These are phyloP conservation scores for Lactarius evosmus DNA, from an alignment of 768 basidiomycete genomes.

Conservation along the genomic window DNA sequence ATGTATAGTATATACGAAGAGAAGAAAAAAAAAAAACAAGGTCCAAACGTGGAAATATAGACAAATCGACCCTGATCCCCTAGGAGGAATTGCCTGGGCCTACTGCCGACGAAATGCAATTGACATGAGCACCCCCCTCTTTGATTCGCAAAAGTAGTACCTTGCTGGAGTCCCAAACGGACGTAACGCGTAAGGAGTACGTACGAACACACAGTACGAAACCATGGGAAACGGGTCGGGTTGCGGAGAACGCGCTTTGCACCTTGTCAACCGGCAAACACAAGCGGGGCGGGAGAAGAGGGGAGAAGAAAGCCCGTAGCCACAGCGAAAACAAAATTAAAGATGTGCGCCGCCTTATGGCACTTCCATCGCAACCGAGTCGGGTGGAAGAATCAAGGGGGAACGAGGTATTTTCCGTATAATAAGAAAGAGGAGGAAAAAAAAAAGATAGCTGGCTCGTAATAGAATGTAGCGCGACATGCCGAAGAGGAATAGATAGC, in stretches of 20 bases:
- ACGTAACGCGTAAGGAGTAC: neutral
- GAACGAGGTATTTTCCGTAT: conserved; percentile 7
- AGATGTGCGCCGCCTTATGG: conserved; percentile 1
- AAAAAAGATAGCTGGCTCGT: neutral
- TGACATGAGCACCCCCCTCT: neutral
- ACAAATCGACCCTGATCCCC: too few relatives aligned
- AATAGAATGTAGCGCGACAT: conserved; percentile 5
- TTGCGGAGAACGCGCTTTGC: neutral
- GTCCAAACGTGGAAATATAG: too few relatives aligned
- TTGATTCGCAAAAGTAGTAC: neutral
- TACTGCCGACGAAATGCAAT: too few relatives aligned
- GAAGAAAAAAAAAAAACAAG: too few relatives aligned
- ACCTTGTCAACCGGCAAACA: conserved; percentile 3
- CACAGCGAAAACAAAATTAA: neutral
- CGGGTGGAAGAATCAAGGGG: neutral
- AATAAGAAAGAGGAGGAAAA: neutral
- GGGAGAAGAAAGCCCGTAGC: neutral
- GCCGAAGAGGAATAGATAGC: conserved; percentile 5
- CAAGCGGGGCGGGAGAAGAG: conserved; percentile 1
- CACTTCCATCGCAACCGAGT: neutral
- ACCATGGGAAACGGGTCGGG: neutral
- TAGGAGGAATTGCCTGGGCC: too few relatives aligned
- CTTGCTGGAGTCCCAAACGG: neutral
- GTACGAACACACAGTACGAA: neutral
- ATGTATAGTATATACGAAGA: too few relatives aligned